Conservation (phyloP, 2,329 filamentous ascomycete genomes). For the Talaromyces sp. region DNA sequence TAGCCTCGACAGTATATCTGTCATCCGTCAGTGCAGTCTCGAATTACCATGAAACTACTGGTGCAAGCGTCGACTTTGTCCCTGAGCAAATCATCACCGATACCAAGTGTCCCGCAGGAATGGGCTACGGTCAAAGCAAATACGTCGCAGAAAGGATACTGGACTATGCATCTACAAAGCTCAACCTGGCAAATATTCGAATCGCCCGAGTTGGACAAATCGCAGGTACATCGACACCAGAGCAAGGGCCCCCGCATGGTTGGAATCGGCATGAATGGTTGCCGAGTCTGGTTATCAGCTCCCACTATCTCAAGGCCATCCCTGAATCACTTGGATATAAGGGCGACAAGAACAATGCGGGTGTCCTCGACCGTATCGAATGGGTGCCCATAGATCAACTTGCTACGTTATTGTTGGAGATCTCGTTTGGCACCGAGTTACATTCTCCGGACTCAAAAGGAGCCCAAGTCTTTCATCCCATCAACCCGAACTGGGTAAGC, state of each 20-base stretch:
- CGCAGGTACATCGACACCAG: slow-evolving; percentile 6
- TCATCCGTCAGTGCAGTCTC: slow-evolving; percentile 6
- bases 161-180: slow-evolving; percentile 3
- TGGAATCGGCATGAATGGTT: slow-evolving; percentile 15
- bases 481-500: slow-evolving; percentile 6
- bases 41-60: background rate
- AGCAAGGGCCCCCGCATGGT: slow-evolving; percentile 5
- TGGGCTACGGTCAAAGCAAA: slow-evolving; percentile 14
- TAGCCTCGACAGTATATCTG: slow-evolving; percentile 1
- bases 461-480: slow-evolving; percentile 2
- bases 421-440: background rate
- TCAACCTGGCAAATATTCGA: background rate
- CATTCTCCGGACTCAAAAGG: background rate
- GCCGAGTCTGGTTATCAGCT: slow-evolving; percentile 14
- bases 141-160: slow-evolving; percentile 9
- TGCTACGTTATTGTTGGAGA: slow-evolving; percentile 2
- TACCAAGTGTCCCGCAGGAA: background rate
- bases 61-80: background rate
- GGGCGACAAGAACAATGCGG: background rate
- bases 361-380: slow-evolving; percentile 6
- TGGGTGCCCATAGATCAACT: slow-evolving; percentile 12
- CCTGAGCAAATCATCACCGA: slow-evolving; percentile 9
- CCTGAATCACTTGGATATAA: slow-evolving; percentile 1
- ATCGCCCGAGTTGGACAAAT: slow-evolving; percentile 14
- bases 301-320: slow-evolving; percentile 1